phyloP scores from a whole-genome alignment of 2,329 filamentous ascomycete genomes.

The Arthrobotrys entomopaga region DNA sequence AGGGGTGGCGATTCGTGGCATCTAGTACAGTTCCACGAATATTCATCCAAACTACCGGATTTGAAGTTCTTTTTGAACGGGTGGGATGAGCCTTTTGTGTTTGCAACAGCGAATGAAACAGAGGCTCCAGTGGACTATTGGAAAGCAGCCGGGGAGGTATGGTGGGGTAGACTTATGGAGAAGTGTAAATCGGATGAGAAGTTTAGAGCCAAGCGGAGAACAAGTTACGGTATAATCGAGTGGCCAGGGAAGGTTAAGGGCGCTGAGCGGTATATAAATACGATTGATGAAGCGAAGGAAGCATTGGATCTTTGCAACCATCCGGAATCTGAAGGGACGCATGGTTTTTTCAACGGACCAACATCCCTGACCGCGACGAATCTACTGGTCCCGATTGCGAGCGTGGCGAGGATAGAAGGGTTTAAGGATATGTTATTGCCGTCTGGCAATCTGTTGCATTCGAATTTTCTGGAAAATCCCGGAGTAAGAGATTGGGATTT shows the following conservation, averaged over 20 bases:
- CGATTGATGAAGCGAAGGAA: conserved; percentile 22
- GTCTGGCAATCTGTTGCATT: conserved; percentile 65
- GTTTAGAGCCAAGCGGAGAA: not conserved
- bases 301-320: conserved; percentile 64
- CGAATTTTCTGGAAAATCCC: conserved; percentile 63
- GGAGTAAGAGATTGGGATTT: conserved; percentile 65
- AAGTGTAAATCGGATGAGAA: conserved; percentile 23
- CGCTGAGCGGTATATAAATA: conserved; percentile 16
- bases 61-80: conserved; percentile 17
- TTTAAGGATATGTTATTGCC: conserved; percentile 68
- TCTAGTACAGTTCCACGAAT: too few relatives aligned
- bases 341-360: conserved; percentile 65
- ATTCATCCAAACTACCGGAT: conserved; percentile 7
- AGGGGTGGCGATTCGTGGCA: too few relatives aligned
- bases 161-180: conserved; percentile 17
- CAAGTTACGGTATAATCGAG: not conserved
- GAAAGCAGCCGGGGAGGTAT: not conserved
- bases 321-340: conserved; percentile 63
- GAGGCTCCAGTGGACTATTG: conserved; percentile 35
- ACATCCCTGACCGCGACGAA: conserved; percentile 63
- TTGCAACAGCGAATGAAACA: conserved; percentile 24
- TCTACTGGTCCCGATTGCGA: conserved; percentile 65
- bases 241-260: not conserved
- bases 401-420: conserved; percentile 64
- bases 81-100: conserved; percentile 56